phyloP scores from a whole-genome alignment of 805 yeast species.

The Monosporozyma solicola region DNA sequence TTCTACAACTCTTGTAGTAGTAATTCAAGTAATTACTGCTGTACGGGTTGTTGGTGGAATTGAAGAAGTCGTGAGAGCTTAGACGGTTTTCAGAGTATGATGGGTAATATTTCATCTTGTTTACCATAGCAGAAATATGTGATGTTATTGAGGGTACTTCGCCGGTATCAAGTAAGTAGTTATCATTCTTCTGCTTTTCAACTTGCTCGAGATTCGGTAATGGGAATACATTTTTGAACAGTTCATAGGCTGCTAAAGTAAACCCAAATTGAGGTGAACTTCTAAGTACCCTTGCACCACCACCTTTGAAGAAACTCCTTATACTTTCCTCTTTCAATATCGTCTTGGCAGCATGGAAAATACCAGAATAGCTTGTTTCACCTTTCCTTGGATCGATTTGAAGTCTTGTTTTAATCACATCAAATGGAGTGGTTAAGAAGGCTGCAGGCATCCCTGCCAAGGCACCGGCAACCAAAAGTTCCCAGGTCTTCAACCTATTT shows the following conservation, averaged over 20 bases:
- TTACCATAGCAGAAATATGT: constrained; percentile 16
- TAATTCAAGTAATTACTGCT: constrained; percentile 37
- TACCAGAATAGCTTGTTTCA: constrained; percentile 68
- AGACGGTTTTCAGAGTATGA: constrained; percentile 10
- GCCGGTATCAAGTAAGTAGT: constrained; percentile 3
- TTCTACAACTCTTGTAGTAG: constrained; percentile 49
- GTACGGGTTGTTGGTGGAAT: constrained; percentile 24
- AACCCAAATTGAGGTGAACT: constrained; percentile 98
- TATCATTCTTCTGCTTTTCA: neutral
- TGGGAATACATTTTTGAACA: constrained; percentile 46
- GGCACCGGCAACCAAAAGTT: constrained; percentile 80
- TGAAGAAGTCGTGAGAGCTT: constrained; percentile 16
- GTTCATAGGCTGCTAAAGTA: constrained; percentile 93
- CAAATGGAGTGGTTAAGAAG: constrained; percentile 91
- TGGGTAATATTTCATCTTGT: constrained; percentile 8
- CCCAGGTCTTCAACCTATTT: constrained; percentile 65
- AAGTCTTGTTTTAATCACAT: constrained; percentile 89
- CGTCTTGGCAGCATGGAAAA: constrained; percentile 64
- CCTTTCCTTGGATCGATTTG: constrained; percentile 76
- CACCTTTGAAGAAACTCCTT: constrained; percentile 89
- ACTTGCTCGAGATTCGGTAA: constrained; percentile 3
- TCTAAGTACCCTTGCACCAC: constrained; percentile 86
- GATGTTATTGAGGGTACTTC: constrained; percentile 20
- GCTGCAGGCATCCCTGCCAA: constrained; percentile 98
- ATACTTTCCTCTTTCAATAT: constrained; percentile 78